Evolutionary conservation across 2,329 filamentous ascomycete genomes (phyloP).

Genomic region (Aspergillus sp.): DNA sequence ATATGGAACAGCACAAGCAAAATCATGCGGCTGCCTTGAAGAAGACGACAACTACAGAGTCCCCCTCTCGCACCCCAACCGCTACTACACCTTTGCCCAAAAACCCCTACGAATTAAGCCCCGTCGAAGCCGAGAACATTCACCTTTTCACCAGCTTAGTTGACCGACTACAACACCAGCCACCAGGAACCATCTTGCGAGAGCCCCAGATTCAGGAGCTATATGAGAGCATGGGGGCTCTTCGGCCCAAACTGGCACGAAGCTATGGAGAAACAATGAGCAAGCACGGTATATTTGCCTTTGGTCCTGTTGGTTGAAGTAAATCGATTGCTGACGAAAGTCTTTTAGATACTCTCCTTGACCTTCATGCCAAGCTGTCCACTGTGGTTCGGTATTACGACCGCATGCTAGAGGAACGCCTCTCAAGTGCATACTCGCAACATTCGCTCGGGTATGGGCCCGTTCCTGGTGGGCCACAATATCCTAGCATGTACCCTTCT

Average conservation of each 20-base stretch:
- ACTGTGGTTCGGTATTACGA: constrained; percentile 98
- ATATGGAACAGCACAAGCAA: constrained; percentile 98
- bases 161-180: constrained; percentile 89
- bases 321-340: constrained; percentile 12
- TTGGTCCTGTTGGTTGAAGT: not conserved
- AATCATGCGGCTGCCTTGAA: constrained; percentile 79
- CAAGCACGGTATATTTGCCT: constrained; percentile 71
- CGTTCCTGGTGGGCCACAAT: constrained; percentile 42
- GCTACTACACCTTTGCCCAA: constrained; percentile 60
- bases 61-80: constrained; percentile 46
- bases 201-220: constrained; percentile 98
- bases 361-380: constrained; percentile 90
- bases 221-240: constrained; percentile 91
- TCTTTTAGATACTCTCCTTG: constrained; percentile 73
- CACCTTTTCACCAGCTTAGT: constrained; percentile 92
- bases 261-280: constrained; percentile 99
- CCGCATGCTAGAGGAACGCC: constrained; percentile 90
- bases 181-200: constrained; percentile 89
- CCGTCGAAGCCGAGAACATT: constrained; percentile 94
- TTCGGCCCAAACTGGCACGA: constrained; percentile 87
- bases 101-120: constrained; percentile 90
- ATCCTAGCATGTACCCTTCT: constrained; percentile 65
- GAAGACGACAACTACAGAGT: constrained; percentile 61
- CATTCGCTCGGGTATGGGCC: constrained; percentile 62
- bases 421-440: constrained; percentile 88